Base-by-base conservation (phyloP, 1,139 yeast genomes). In the Candida neerlandica region DNA sequence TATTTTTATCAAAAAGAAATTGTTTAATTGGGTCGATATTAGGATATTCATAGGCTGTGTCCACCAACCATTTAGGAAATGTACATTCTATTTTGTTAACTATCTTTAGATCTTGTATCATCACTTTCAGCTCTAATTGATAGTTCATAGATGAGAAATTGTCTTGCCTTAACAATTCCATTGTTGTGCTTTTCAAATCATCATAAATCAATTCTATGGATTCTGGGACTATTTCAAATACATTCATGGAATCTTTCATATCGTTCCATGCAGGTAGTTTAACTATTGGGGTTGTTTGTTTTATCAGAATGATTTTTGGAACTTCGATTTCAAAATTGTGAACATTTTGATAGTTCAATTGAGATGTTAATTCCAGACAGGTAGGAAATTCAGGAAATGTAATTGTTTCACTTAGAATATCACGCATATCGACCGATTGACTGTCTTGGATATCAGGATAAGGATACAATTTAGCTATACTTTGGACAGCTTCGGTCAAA, bases 1-100 rank as follows among this genome's bases (percentile, higher is more conserved):
- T 33, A 42, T 49, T 29, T 18, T 44, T 42, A 26, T 42, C 42
- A 3, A 50, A 11, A 11, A 50, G 3, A 27, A 41, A 39, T n/a
- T 48, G 30, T 2, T n/a, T 34, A 9, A 50, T 14, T n/a, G 33
- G 16, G 5, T 41, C 16, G 14, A 38, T 12, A 19, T 45, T 41
- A 15, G 44, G 47, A 11, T 16, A n/a, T 23, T 29, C 34, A 5
- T 10, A 21, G 9, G 43, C 27, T 19, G 39, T 15, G 14, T 12
- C 14, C 2, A 12, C 7, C 5, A 21, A 6, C 46, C 46, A 45
- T 10, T 43, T 27, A 5, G 43, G 41, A 16, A 30, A 43, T 12
- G 41, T 21, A 41, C 6, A 37, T 5, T 26, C 11, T 6, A 14
- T 16, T 34, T 27, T 12, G 15, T 30, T 19, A 16, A 11, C 12